These are phyloP conservation scores for Lactifluus echinatus DNA, from an alignment of 768 basidiomycete genomes.

Conservation along the genomic window DNA sequence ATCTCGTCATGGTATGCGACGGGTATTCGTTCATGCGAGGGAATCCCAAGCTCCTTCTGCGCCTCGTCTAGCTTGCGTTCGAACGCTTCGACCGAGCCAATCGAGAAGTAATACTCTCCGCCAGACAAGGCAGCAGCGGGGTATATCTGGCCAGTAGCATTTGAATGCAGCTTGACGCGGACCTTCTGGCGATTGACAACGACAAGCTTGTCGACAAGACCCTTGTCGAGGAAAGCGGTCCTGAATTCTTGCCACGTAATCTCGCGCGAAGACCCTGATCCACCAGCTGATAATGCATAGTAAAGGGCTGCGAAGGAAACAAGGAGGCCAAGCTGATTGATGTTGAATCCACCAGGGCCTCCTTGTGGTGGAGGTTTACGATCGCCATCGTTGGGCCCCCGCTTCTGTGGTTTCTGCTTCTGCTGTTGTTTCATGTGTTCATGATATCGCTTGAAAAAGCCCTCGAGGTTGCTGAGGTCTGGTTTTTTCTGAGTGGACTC, in stretches of 20 bases:
- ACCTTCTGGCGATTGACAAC: slow-evolving; percentile 89
- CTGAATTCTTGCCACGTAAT: slow-evolving; percentile 99
- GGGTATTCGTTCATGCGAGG: slow-evolving; percentile 87
- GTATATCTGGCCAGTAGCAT: slow-evolving; percentile 74
- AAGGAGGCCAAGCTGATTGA: slow-evolving; percentile 49
- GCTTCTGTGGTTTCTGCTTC: slow-evolving; percentile 24
- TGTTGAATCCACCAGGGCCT: slow-evolving; percentile 42
- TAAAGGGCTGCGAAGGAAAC: slow-evolving; percentile 54
- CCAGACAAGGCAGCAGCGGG: slow-evolving; percentile 43
- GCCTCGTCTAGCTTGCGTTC: slow-evolving; percentile 93
- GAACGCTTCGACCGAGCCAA: slow-evolving; percentile 94
- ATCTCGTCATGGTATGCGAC: slow-evolving; percentile 96
- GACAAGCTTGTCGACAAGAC: slow-evolving; percentile 86
- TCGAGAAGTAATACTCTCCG: slow-evolving; percentile 87
- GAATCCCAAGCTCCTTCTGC: slow-evolving; percentile 86
- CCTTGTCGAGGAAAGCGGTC: slow-evolving; percentile 93
- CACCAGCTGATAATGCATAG: slow-evolving; percentile 46
- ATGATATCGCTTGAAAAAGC: slow-evolving; percentile 23
- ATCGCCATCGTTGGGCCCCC: slow-evolving; percentile 30
- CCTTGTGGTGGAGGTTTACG: slow-evolving; percentile 39
- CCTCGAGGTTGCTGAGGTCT: slow-evolving; percentile 23
- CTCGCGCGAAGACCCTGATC: slow-evolving; percentile 57
- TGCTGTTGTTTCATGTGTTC: slow-evolving; percentile 17
- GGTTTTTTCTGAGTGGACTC: slow-evolving; percentile 7
- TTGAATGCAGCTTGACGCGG: slow-evolving; percentile 86